A percentile compares a stretch with the other conserved stretches of the same genome.
Evolutionary conservation across 169 alveolate species (phyloP).

Genomic region (Plasmodium vinckei): DNA sequence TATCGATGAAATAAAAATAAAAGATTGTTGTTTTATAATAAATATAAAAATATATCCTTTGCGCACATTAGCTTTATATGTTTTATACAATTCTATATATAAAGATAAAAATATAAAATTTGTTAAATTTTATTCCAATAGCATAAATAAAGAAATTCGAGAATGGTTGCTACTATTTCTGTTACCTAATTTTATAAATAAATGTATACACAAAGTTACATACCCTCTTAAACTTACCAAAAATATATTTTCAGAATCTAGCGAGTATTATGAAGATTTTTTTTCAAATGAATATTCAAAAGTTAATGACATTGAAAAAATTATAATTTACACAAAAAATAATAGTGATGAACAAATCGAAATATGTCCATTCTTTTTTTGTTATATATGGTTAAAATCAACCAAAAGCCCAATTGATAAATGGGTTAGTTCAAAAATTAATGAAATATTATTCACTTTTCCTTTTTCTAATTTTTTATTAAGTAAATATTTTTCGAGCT

Average conservation of each 20-base stretch:
- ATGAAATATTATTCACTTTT: conserved; percentile 58
- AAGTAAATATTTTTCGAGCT: conserved; percentile 64
- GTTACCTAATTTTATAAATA: conserved; percentile 49
- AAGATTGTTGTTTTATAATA: conserved; percentile 48
- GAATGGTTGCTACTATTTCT: conserved; percentile 72
- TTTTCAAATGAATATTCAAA: conserved; percentile 72
- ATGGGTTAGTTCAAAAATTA: conserved; percentile 70
- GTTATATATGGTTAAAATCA: conserved; percentile 62
- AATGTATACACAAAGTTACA: conserved; percentile 70
- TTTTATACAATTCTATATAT: conserved; percentile 47
- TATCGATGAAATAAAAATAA: conserved; percentile 54
- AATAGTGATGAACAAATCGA: conserved; percentile 40
- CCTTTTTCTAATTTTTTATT: conserved; percentile 67
- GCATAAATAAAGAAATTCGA: conserved; percentile 51
- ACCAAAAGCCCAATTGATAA: conserved; percentile 38
- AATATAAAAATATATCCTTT: conserved; percentile 64
- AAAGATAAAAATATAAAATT: conserved; percentile 35
- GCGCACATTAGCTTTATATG: conserved; percentile 42
- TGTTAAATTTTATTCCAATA: conserved; percentile 44
- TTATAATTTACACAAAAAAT: conserved; percentile 63
- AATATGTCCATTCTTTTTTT: conserved; percentile 56
- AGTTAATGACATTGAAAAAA: conserved; percentile 68
- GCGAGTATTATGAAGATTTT: conserved; percentile 70
- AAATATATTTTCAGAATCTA: conserved; percentile 62
- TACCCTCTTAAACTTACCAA: conserved; percentile 55